These are phyloP conservation scores for Steccherinum ochraceum DNA, from an alignment of 768 basidiomycete species.

Conservation along the genomic window DNA sequence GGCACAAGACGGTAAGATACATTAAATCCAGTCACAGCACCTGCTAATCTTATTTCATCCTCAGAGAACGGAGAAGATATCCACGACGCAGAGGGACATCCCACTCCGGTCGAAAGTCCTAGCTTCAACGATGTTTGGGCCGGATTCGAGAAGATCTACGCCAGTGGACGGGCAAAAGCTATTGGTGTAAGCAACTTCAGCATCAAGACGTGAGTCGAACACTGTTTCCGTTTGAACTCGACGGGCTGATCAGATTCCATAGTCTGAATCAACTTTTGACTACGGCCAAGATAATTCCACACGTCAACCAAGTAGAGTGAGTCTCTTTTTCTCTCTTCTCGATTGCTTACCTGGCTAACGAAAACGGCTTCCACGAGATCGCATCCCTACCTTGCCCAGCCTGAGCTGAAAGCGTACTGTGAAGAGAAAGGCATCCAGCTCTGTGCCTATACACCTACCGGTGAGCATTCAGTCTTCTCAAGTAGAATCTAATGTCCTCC, in stretches of 20 bases:
- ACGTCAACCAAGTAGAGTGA: slow-evolving; percentile 31
- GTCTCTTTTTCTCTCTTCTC: too few species aligned
- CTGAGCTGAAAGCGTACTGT: slow-evolving; percentile 41
- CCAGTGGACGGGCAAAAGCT: slow-evolving; percentile 39
- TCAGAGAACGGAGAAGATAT: slow-evolving; percentile 13
- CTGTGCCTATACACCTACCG: slow-evolving; percentile 44
- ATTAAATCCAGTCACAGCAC: background rate
- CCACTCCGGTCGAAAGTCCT: slow-evolving; percentile 23
- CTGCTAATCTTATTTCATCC: background rate
- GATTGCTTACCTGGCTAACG: slow-evolving; percentile 2
- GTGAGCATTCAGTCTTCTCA: too few species aligned
- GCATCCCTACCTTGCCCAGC: slow-evolving; percentile 47
- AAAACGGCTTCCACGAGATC: slow-evolving; percentile 26
- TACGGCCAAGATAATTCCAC: slow-evolving; percentile 26
- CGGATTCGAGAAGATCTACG: slow-evolving; percentile 43
- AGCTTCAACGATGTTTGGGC: slow-evolving; percentile 44
- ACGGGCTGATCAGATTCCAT: background rate
- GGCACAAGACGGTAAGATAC: slow-evolving; percentile 32
- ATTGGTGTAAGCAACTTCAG: slow-evolving; percentile 61
- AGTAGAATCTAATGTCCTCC: too few species aligned
- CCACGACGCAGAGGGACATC: slow-evolving; percentile 28
- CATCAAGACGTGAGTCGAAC: slow-evolving; percentile 45
- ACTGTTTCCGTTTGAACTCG: background rate
- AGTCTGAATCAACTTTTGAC: slow-evolving; percentile 28
- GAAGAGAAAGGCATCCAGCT: slow-evolving; percentile 41